Conservation (phyloP, 805 yeast genomes). For the Candida dajiaensis region DNA sequence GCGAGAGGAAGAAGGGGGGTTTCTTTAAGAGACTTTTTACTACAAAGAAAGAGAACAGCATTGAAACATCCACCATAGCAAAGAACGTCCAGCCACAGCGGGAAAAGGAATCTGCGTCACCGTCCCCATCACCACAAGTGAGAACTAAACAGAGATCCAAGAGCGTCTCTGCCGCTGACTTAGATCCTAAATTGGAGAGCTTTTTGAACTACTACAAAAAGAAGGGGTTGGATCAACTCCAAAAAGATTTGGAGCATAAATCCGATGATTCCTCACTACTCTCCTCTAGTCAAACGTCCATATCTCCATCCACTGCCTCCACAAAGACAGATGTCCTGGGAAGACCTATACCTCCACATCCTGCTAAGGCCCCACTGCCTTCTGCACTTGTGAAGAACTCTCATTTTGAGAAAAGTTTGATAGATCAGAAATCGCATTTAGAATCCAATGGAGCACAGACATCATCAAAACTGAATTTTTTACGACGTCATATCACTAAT, state of each 20-base stretch:
- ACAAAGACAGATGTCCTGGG: slow-evolving; percentile 32
- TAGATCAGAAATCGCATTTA: background rate
- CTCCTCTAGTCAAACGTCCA: slow-evolving; percentile 6
- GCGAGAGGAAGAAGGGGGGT: slow-evolving; percentile 29
- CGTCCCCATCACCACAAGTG: slow-evolving; percentile 9
- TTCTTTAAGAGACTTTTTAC: slow-evolving; percentile 32
- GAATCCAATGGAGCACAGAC: background rate
- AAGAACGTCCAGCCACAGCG: background rate
- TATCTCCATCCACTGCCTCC: slow-evolving; percentile 11
- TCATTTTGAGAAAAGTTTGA: slow-evolving; percentile 4
- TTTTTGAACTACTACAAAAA: slow-evolving; percentile 36
- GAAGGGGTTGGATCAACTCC: slow-evolving; percentile 20
- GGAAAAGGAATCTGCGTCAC: slow-evolving; percentile 5
- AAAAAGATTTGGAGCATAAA: slow-evolving; percentile 9
- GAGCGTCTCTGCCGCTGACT: slow-evolving; percentile 10
- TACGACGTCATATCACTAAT: slow-evolving; percentile 7
- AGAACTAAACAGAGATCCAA: slow-evolving; percentile 15
- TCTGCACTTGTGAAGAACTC: slow-evolving; percentile 35
- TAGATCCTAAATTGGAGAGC: slow-evolving; percentile 42
- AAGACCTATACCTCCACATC: slow-evolving; percentile 48
- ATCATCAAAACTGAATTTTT: slow-evolving; percentile 8
- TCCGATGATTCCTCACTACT: background rate
- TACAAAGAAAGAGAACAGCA: slow-evolving; percentile 16
- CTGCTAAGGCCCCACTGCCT: slow-evolving; percentile 39
- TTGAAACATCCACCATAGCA: background rate